phyloP scores from a whole-genome alignment of 192 early-diverging fungal genomes.

The Coemansia sp. region DNA sequence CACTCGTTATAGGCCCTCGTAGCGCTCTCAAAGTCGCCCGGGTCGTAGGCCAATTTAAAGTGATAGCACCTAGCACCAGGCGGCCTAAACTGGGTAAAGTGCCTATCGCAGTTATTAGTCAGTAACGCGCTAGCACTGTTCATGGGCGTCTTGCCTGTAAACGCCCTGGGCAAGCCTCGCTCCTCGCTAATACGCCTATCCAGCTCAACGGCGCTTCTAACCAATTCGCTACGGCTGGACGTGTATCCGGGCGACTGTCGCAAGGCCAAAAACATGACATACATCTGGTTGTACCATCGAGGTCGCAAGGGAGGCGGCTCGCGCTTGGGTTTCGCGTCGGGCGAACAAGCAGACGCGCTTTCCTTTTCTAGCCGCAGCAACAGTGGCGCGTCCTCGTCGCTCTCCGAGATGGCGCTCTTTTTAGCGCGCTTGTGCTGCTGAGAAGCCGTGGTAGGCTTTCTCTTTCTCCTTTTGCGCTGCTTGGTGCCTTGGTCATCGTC shows the following conservation, averaged over 20 bases:
- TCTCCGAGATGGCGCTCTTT: background rate
- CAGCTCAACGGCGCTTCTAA: constrained; percentile 70
- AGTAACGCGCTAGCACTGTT: constrained; percentile 75
- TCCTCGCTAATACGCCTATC: constrained; percentile 75
- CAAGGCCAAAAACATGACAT: constrained; percentile 79
- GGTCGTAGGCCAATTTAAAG: constrained; percentile 79
- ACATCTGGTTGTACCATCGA: constrained; percentile 90
- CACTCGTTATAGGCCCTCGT: constrained; percentile 68
- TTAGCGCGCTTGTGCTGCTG: constrained; percentile 22
- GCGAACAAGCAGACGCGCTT: background rate
- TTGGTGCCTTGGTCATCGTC: background rate
- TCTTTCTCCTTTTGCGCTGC: constrained; percentile 13
- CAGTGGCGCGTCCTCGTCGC: constrained; percentile 1
- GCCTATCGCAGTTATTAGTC: constrained; percentile 74
- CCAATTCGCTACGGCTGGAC: constrained; percentile 70
- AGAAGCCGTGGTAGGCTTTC: background rate
- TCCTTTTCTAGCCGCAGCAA: background rate
- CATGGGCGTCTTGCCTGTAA: constrained; percentile 84
- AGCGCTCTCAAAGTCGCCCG: constrained; percentile 75
- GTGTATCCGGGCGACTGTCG: constrained; percentile 65
- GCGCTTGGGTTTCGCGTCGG: background rate
- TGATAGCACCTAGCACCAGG: constrained; percentile 63
- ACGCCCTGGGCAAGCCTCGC: constrained; percentile 72
- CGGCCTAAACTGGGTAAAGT: constrained; percentile 72
- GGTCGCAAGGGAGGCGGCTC: constrained; percentile 45